Percentiles rank a stretch among this genome's conserved stretches.
Evolutionary conservation across 306 rosid species (phyloP).

Genomic region (Dryas octopetala): DNA sequence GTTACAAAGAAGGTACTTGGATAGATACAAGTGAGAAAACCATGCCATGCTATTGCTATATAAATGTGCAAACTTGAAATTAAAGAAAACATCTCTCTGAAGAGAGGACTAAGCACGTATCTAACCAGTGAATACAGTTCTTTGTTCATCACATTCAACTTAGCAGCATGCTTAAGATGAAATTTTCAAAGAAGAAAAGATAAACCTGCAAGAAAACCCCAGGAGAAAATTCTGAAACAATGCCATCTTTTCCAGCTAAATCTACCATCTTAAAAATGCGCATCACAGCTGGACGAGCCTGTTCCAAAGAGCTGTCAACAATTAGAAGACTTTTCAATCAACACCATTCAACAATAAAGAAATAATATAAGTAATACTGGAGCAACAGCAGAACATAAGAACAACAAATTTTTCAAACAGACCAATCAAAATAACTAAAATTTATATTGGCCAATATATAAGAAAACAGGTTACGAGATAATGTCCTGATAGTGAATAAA

Average conservation of each 20-base stretch:
- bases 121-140: neutral
- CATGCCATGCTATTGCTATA: neutral
- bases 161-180: slow-evolving; percentile 2
- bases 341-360: neutral
- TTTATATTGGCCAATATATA: neutral
- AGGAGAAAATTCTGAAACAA: slow-evolving; percentile 82
- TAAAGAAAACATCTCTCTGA: neutral
- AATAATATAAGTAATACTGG: slow-evolving; percentile 7
- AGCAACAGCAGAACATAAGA: slow-evolving; percentile 4
- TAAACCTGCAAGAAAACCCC: slow-evolving; percentile 93
- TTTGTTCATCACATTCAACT: neutral
- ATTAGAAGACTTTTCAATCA: slow-evolving; percentile 23
- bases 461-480: neutral
- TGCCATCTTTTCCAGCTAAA: slow-evolving; percentile 85
- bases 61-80: neutral
- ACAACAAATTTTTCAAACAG: neutral
- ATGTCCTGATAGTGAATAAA: neutral
- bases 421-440: neutral
- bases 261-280: slow-evolving; percentile 61
- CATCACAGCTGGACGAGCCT: slow-evolving; percentile 94
- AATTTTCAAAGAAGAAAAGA: slow-evolving; percentile 13
- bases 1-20: neutral
- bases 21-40: neutral
- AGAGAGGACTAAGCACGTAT: neutral
- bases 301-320: slow-evolving; percentile 30